phyloP scores from a whole-genome alignment of 768 basidiomycete genomes.

The Leucosporidium yakuticum region DNA sequence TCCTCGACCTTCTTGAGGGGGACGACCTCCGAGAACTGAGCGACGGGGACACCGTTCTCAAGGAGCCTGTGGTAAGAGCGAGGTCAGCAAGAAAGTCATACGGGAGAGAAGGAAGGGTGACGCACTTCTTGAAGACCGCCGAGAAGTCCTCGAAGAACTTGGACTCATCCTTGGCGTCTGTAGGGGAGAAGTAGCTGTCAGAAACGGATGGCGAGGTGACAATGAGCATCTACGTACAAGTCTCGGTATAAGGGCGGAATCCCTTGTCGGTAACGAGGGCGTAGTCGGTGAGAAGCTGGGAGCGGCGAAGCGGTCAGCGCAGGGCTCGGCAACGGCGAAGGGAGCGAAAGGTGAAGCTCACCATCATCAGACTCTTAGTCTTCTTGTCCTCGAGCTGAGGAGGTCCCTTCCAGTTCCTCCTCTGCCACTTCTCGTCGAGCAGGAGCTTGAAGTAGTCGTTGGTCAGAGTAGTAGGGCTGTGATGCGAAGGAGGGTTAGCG shows the following conservation, averaged over 20 bases:
- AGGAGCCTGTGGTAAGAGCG: constrained; percentile 50
- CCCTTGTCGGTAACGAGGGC: constrained; percentile 80
- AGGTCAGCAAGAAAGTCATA: neutral
- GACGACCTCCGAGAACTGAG: constrained; percentile 56
- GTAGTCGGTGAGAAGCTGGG: constrained; percentile 65
- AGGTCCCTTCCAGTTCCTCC: constrained; percentile 76
- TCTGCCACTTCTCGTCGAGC: constrained; percentile 63
- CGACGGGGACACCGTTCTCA: constrained; percentile 83
- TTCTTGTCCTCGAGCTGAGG: constrained; percentile 91
- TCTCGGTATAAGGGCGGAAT: constrained; percentile 57
- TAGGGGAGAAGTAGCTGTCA: constrained; percentile 50
- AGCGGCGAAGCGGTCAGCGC: constrained; percentile 16
- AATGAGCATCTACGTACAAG: neutral
- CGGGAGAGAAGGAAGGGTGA: neutral
- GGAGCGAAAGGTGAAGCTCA: constrained; percentile 40
- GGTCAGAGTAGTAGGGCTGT: constrained; percentile 68
- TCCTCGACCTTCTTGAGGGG: constrained; percentile 32
- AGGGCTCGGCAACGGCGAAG: neutral
- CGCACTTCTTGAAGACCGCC: constrained; percentile 39
- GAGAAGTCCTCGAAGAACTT: constrained; percentile 90
- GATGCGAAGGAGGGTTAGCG: constrained; percentile 62
- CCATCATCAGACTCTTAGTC: constrained; percentile 86
- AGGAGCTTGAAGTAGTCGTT: constrained; percentile 84
- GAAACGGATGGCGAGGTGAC: neutral
- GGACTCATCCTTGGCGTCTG: constrained; percentile 73